Percentiles rank a stretch among this genome's conserved stretches.
Conservation (phyloP, 768 basidiomycete genomes). For the Favolaschia claudopus region DNA sequence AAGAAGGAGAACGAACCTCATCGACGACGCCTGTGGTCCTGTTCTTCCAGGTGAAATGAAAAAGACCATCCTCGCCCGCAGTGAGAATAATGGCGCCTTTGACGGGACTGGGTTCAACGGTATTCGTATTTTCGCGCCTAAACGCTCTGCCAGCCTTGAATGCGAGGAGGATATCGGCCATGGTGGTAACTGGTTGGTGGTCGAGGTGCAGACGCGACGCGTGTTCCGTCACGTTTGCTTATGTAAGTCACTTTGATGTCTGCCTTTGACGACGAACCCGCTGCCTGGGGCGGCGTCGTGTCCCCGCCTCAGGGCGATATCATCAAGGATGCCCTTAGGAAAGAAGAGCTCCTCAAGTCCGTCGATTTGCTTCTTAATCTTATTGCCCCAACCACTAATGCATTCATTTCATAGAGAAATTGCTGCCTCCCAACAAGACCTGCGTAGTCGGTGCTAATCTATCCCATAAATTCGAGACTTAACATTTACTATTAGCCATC, state of each 20-base stretch:
- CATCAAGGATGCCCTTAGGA: constrained; percentile 77
- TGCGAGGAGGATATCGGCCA: constrained; percentile 55
- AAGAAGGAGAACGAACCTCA: constrained; percentile 56
- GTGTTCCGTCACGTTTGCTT: constrained; percentile 40
- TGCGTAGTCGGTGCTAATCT: constrained; percentile 61
- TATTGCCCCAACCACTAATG: too few relatives aligned
- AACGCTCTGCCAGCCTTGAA: constrained; percentile 82
- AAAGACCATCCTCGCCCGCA: constrained; percentile 75
- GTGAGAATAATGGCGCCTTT: constrained; percentile 79
- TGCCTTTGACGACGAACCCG: constrained; percentile 43
- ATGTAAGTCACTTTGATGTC: constrained; percentile 29
- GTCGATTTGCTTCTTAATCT: constrained; percentile 31
- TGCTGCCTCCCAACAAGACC: constrained; percentile 74
- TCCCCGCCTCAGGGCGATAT: constrained; percentile 62
- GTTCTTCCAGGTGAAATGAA: constrained; percentile 86
- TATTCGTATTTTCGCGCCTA: constrained; percentile 69
- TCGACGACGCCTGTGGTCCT: constrained; percentile 64
- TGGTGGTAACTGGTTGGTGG: constrained; percentile 26
- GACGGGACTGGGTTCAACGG: constrained; percentile 68
- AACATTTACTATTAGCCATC: constrained; percentile 55
- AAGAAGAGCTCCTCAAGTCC: constrained; percentile 81
- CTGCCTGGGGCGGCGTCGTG: constrained; percentile 56
- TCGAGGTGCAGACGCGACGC: constrained; percentile 47
- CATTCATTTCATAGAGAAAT: constrained; percentile 73
- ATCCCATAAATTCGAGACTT: not conserved